These are phyloP conservation scores for Schoenoplectus triqueter DNA, from an alignment of 202 grass and related monocot genomes.

Conservation along the genomic window DNA sequence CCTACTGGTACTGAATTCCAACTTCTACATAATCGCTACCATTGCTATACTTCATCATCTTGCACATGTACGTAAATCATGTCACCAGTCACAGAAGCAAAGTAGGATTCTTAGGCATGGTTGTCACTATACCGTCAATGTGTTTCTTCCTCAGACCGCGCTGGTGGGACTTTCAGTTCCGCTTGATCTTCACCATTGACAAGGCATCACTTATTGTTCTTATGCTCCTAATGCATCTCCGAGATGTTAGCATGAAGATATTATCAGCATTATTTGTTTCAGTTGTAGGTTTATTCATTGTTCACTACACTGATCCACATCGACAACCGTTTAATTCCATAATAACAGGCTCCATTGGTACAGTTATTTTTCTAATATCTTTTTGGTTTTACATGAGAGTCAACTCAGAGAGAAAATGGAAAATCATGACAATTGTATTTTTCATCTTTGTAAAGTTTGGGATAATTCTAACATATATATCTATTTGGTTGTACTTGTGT, in stretches of 20 bases:
- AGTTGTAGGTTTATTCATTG: neutral
- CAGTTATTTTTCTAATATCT: neutral
- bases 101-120: neutral
- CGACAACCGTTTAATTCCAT: neutral
- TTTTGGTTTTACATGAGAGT: slow-evolving; percentile 22
- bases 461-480: neutral
- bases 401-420: neutral
- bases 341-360: slow-evolving; percentile 4
- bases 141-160: neutral
- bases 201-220: neutral
- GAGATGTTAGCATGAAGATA: neutral
- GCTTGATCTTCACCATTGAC: slow-evolving; percentile 14
- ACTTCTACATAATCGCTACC: neutral
- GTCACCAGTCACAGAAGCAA: neutral
- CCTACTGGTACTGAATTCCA: slow-evolving; percentile 7
- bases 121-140: neutral
- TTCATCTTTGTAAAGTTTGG: neutral
- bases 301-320: slow-evolving; percentile 23
- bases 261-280: slow-evolving; percentile 11
- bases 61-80: neutral
- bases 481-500: too few relatives aligned
- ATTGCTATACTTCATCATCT: slow-evolving; percentile 4
- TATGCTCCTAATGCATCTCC: neutral
- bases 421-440: neutral
- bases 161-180: slow-evolving; percentile 23